Evolutionary conservation across 169 alveolate species (phyloP).

Genomic region (Toxoplasma gondii): DNA sequence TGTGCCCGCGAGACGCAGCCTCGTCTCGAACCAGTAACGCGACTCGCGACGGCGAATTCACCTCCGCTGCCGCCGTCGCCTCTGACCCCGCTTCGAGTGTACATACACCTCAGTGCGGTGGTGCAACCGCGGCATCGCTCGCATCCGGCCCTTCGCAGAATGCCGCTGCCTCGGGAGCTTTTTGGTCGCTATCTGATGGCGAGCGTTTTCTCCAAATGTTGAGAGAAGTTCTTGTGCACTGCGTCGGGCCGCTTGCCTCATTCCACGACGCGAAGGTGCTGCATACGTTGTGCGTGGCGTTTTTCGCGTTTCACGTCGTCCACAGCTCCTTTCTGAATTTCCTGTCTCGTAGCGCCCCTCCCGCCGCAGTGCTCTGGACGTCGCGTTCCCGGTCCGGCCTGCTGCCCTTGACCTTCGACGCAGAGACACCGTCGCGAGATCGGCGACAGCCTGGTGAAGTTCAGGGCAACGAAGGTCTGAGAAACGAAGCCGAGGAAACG

Average conservation of each 20-base stretch:
- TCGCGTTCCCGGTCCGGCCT: neutral
- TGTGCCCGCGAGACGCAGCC: too few relatives aligned
- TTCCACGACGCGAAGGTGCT: neutral
- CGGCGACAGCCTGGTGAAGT: neutral
- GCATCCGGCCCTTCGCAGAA: too few relatives aligned
- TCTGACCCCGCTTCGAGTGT: neutral
- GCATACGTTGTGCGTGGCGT: neutral
- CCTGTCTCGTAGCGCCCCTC: neutral
- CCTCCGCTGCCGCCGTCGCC: too few relatives aligned
- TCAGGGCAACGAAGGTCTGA: neutral
- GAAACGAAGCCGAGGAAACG: neutral
- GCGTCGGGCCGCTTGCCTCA: neutral
- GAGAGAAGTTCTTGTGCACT: neutral
- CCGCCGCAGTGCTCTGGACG: neutral
- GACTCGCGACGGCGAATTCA: too few relatives aligned
- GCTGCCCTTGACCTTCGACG: neutral
- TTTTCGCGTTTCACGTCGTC: conserved; percentile 7
- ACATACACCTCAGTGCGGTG: neutral
- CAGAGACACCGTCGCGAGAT: neutral
- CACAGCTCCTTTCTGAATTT: neutral
- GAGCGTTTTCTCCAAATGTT: neutral
- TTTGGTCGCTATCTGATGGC: neutral
- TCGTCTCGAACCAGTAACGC: too few relatives aligned
- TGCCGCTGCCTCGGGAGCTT: too few relatives aligned
- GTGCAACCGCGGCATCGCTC: neutral